Percentiles rank a stretch among this genome's conserved stretches.
Evolutionary conservation across 805 yeast genomes (phyloP).

Genomic region (Peterozyma xylosa): DNA sequence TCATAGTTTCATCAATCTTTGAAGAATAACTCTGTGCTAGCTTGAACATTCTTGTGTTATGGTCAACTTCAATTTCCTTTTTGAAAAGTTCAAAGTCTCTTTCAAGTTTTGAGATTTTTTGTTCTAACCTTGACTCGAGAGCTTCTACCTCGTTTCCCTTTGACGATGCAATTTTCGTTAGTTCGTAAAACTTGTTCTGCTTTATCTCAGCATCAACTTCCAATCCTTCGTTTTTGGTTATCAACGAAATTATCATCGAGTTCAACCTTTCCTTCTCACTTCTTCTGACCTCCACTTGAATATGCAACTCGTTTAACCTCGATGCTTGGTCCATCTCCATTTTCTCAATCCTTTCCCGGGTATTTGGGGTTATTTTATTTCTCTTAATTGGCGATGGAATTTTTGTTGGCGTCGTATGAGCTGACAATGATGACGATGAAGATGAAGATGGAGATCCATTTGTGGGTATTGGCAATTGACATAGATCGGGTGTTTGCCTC

Average conservation of each 20-base stretch:
- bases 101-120: constrained; percentile 1
- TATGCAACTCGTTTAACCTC: not conserved
- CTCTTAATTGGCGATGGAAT: not conserved
- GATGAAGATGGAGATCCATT: too few species aligned
- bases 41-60: not conserved
- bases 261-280: not conserved
- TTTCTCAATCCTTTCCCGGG: constrained; percentile 2
- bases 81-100: not conserved
- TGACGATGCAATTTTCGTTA: not conserved
- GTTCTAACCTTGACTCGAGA: not conserved
- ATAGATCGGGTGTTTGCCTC: too few species aligned
- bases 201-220: constrained; percentile 4
- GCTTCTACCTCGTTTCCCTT: constrained; percentile 5
- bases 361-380: constrained; percentile 3
- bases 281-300: not conserved
- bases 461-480: too few species aligned
- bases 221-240: constrained; percentile 11
- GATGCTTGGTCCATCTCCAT: constrained; percentile 7
- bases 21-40: constrained; percentile 1
- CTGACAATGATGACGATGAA: too few species aligned
- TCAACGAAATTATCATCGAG: constrained; percentile 13
- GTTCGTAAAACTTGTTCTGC: constrained; percentile 1
- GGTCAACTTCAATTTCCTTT: constrained; percentile 3
- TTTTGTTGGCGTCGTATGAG: too few species aligned
- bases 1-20: constrained; percentile 4